These are phyloP conservation scores for Blastomyces parvus DNA, from an alignment of 2,329 filamentous ascomycete genomes.

Conservation along the genomic window DNA sequence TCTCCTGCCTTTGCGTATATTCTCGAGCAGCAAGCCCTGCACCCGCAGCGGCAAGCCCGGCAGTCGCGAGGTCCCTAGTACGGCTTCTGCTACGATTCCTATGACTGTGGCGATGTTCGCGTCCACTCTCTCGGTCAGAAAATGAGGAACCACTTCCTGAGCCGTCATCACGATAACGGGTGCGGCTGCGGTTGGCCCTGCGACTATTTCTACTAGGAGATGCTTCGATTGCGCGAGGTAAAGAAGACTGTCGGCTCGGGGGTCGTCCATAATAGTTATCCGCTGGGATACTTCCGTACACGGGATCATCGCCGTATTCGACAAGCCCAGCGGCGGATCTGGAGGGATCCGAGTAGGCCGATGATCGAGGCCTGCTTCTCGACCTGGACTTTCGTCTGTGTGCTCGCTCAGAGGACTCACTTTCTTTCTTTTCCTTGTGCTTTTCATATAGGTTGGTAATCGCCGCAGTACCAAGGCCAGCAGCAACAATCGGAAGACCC, in stretches of 20 bases:
- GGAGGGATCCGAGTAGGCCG: constrained; percentile 31
- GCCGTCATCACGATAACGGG: constrained; percentile 30
- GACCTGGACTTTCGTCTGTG: constrained; percentile 42
- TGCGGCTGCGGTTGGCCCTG: constrained; percentile 36
- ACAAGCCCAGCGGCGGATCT: constrained; percentile 45
- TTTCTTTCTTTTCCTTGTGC: constrained; percentile 51
- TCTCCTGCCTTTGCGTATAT: constrained; percentile 47
- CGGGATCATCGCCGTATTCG: constrained; percentile 55
- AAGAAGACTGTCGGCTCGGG: constrained; percentile 30
- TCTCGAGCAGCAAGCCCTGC: constrained; percentile 50
- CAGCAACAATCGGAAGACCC: constrained; percentile 51
- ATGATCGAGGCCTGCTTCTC: constrained; percentile 33
- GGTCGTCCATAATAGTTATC: constrained; percentile 40
- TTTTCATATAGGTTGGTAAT: constrained; percentile 54
- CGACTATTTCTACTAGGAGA: constrained; percentile 31
- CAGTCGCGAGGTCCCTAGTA: constrained; percentile 42
- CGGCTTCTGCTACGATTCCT: constrained; percentile 30
- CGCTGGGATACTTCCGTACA: constrained; percentile 45
- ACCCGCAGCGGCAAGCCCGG: constrained; percentile 49
- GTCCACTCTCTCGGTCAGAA: constrained; percentile 28
- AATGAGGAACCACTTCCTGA: constrained; percentile 31
- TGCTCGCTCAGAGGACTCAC: constrained; percentile 37
- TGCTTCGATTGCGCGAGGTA: constrained; percentile 15
- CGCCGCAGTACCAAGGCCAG: constrained; percentile 52
- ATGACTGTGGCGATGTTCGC: constrained; percentile 23